Evolutionary conservation across 1,284 basidiomycete genomes (phyloP).

Genomic region (Ceratobasidium theobromae): DNA sequence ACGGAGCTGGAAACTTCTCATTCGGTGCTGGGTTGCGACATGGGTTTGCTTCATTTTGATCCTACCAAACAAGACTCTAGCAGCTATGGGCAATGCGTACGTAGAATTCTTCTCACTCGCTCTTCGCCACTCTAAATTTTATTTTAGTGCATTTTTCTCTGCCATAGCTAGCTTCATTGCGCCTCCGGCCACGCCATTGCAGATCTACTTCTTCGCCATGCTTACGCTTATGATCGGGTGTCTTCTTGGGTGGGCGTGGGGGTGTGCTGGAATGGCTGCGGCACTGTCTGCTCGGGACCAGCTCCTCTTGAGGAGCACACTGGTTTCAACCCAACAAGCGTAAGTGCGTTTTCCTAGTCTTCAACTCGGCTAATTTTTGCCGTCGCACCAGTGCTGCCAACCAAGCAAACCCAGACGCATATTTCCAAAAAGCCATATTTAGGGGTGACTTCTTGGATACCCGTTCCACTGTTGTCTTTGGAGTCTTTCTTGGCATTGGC

Average conservation of each 20-base stretch:
- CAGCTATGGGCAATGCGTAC: conserved; percentile 32
- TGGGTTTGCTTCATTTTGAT: conserved; percentile 32
- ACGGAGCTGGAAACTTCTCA: conserved; percentile 30
- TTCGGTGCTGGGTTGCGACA: conserved; percentile 33
- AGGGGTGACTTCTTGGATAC: conserved; percentile 69
- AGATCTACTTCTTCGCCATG: conserved; percentile 42
- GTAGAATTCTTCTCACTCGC: not conserved
- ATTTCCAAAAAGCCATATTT: conserved; percentile 58
- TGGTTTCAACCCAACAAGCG: conserved; percentile 53
- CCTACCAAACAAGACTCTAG: conserved; percentile 26
- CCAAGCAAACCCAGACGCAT: conserved; percentile 52
- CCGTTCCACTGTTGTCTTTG: conserved; percentile 59
- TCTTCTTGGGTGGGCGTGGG: conserved; percentile 74
- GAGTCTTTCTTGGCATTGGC: conserved; percentile 69
- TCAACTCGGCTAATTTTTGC: conserved; percentile 24
- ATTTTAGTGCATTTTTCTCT: conserved; percentile 32
- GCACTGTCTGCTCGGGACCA: conserved; percentile 58
- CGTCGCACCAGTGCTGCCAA: conserved; percentile 51
- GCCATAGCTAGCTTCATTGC: conserved; percentile 33
- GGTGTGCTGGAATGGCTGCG: conserved; percentile 68
- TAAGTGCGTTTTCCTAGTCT: conserved; percentile 38
- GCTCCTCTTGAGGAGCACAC: conserved; percentile 51
- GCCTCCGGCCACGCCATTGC: conserved; percentile 32
- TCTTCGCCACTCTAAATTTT: not conserved
- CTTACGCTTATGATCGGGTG: conserved; percentile 59